Base-by-base conservation (phyloP, 305 asterid genomes). In the Petunia hybrid region DNA sequence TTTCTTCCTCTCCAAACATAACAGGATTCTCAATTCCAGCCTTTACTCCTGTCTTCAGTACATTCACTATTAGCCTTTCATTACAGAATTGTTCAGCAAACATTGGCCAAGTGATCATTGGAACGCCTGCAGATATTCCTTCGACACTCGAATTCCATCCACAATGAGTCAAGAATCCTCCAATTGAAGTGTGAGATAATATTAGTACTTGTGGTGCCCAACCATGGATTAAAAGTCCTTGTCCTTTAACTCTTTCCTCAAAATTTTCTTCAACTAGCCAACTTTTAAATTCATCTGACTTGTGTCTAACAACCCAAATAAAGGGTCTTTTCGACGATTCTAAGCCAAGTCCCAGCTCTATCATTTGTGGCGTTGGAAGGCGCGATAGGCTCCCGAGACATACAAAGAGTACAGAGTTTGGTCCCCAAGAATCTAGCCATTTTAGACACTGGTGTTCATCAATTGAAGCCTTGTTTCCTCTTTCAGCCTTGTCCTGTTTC, bases 191-290 rank as follows among this genome's bases (percentile, higher is more conserved):
- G 76, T 91, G 92, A 4, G 90, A 83, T 38, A 91, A 73, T 8
- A 91, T 84, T 76, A 68, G 48, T 8, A 91, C 83, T 80, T 90
- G 92, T 2, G 95, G 92, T 0, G 91, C 91, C 94, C 95, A 91
- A 3, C 91, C 91, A 7, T 66, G 88, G 75, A 91, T 83, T 55
- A 90, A 1, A 8, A 91, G 85, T 3, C 94, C 92, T 80, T 83
- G 84, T 8, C 65, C 83, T 4, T 56, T 39, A 1, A 77, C 65
- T 78, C 92, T 82, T 45, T 86, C 88, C 62, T 85, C 90, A 9
- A 87, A 87, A 3, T 75, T 46, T 41, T 80, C 82, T 42, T 83
- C 84, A 7, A 3, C 38, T 13, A 89, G 78, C 94, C 94, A 92
- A 22, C 80, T 66, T 1, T 74, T 66, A 14, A 90, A 78, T 69